Conservation (phyloP, 1,284 basidiomycete species). For the Cutaneotrichosporon cutaneum region DNA sequence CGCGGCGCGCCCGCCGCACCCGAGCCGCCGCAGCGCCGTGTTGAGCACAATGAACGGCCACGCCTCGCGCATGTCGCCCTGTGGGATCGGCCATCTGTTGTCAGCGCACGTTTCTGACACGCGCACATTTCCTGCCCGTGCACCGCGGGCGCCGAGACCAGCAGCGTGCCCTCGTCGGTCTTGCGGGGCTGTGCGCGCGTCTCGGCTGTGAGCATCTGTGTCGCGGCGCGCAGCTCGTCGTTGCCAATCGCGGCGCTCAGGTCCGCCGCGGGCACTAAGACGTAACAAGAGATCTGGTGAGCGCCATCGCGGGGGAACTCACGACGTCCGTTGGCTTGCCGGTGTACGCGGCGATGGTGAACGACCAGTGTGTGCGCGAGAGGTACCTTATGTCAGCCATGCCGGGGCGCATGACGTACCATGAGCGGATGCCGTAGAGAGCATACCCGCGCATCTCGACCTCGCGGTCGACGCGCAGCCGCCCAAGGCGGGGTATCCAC, state of each 20-base stretch:
- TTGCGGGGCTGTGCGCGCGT: conserved; percentile 30
- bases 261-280: conserved; percentile 34
- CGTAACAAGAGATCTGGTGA: conserved; percentile 43
- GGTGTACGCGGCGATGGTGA: conserved; percentile 46
- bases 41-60: conserved; percentile 47
- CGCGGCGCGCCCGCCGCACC: conserved; percentile 48
- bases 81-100: conserved; percentile 35
- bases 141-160: conserved; percentile 40
- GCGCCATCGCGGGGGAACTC: conserved; percentile 8
- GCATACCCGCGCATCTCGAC: conserved; percentile 41
- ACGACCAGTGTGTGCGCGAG: conserved; percentile 43
- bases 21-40: conserved; percentile 45
- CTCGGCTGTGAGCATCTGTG: conserved; percentile 34
- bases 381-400: conserved; percentile 38
- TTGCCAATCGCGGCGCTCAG: conserved; percentile 30
- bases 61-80: conserved; percentile 45
- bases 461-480: conserved; percentile 40
- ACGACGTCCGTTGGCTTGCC: conserved; percentile 48
- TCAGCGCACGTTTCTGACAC: background rate
- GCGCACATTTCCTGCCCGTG: conserved; percentile 49
- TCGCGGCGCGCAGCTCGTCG: conserved; percentile 34
- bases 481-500: conserved; percentile 41
- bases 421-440: conserved; percentile 43
- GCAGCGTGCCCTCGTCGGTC: conserved; percentile 43
- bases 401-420: conserved; percentile 31